Percentiles rank a stretch among this genome's conserved stretches.
phyloP scores from a whole-genome alignment of 2,329 filamentous ascomycete species.

The Calonectria pseudoreteaudii region DNA sequence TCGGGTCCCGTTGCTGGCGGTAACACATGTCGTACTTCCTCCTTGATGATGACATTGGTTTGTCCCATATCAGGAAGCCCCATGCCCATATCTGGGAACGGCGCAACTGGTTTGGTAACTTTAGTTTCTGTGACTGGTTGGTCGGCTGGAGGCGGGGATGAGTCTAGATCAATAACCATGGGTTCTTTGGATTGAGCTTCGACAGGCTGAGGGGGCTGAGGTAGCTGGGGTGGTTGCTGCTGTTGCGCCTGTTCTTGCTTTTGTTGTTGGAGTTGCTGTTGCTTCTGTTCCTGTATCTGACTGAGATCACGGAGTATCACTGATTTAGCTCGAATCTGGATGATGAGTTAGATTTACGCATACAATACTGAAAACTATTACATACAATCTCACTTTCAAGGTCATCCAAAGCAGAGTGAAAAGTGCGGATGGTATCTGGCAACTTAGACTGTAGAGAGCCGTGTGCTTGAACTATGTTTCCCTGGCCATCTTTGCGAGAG shows the following conservation, averaged over 20 bases:
- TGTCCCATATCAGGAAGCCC: slow-evolving; percentile 50
- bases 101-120: slow-evolving; percentile 59
- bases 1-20: slow-evolving; percentile 26
- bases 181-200: slow-evolving; percentile 52
- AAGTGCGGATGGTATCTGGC: slow-evolving; percentile 59
- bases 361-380: neutral
- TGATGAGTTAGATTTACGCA: slow-evolving; percentile 15
- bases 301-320: slow-evolving; percentile 67
- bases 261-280: slow-evolving; percentile 30
- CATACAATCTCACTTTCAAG: slow-evolving; percentile 69
- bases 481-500: slow-evolving; percentile 59
- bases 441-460: slow-evolving; percentile 55
- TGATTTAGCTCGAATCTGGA: slow-evolving; percentile 62
- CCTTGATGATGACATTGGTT: slow-evolving; percentile 34
- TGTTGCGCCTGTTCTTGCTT: slow-evolving; percentile 25
- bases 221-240: slow-evolving; percentile 20
- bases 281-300: slow-evolving; percentile 46
- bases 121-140: slow-evolving; percentile 51
- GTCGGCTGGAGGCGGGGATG: slow-evolving; percentile 47
- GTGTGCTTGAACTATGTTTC: slow-evolving; percentile 48
- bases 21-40: slow-evolving; percentile 31
- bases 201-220: slow-evolving; percentile 44
- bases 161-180: slow-evolving; percentile 52
- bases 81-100: slow-evolving; percentile 69
- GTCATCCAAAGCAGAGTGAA: slow-evolving; percentile 67